Conservation (phyloP, 192 early-diverging fungal species). For the Entomortierella parvispora region DNA sequence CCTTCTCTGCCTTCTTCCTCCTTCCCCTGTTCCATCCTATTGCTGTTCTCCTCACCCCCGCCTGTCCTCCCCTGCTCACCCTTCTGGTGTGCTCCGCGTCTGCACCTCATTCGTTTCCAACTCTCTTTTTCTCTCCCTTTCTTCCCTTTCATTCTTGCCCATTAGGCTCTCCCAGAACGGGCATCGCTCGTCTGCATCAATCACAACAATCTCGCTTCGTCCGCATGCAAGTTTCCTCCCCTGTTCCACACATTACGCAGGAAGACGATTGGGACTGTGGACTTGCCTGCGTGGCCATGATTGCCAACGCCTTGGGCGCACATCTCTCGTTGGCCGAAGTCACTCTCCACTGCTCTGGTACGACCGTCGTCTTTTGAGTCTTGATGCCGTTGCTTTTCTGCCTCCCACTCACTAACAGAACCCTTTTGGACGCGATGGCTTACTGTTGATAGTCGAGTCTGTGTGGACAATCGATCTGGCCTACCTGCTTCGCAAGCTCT, state of each 20-base stretch:
- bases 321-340: conserved; percentile 67
- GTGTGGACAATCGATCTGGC: conserved; percentile 94
- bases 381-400: neutral
- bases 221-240: conserved; percentile 45
- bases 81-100: too few relatives aligned
- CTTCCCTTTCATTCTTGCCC: neutral
- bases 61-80: neutral
- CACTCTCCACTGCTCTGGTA: conserved; percentile 58
- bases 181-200: neutral
- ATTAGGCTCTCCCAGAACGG: neutral
- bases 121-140: neutral
- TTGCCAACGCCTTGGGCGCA: conserved; percentile 70
- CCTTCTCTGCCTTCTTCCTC: conserved; percentile 21
- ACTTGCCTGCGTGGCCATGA: conserved; percentile 85
- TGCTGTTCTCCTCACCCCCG: neutral
- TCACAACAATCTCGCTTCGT: neutral
- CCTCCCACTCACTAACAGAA: too few relatives aligned
- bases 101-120: neutral
- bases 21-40: conserved; percentile 31
- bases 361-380: neutral
- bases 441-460: conserved; percentile 56
- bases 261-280: conserved; percentile 87
- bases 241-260: conserved; percentile 48
- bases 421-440: too few relatives aligned
- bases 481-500: conserved; percentile 68